Percentiles rank a stretch among this genome's conserved stretches.
These are phyloP conservation scores for Phlegmacium glaucopus DNA, from an alignment of 768 basidiomycete species.

Conservation along the genomic window DNA sequence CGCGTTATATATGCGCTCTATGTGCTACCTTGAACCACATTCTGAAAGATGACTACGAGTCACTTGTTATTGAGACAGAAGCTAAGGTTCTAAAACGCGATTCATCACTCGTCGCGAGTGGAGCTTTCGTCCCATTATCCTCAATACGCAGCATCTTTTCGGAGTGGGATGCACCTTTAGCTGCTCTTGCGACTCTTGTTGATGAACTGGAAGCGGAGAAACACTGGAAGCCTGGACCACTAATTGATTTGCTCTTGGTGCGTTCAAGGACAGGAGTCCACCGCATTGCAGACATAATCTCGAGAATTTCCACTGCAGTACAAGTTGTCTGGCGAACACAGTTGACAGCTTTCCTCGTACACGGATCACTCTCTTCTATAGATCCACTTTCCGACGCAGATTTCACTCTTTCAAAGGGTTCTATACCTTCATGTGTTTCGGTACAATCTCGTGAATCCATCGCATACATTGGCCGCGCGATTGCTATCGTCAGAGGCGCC, in stretches of 20 bases:
- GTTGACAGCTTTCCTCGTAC: conserved; percentile 74
- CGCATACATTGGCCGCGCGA: conserved; percentile 81
- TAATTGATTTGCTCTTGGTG: conserved; percentile 75
- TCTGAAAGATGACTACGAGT: conserved; percentile 77
- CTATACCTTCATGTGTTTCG: conserved; percentile 76
- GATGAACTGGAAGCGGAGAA: conserved; percentile 54
- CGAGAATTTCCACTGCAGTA: conserved; percentile 68
- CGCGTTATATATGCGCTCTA: conserved; percentile 78
- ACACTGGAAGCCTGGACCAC: conserved; percentile 68
- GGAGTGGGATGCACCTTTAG: conserved; percentile 85
- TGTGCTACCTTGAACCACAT: conserved; percentile 71
- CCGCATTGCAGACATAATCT: conserved; percentile 68
- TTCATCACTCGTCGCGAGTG: conserved; percentile 69
- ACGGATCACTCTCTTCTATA: conserved; percentile 64
- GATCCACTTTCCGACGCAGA: conserved; percentile 67
- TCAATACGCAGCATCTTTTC: conserved; percentile 80
- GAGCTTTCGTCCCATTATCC: conserved; percentile 84
- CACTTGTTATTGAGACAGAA: conserved; percentile 76
- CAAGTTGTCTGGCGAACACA: conserved; percentile 83
- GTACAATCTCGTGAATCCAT: conserved; percentile 75
- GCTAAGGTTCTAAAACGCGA: conserved; percentile 75
- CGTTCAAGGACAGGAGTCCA: conserved; percentile 79
- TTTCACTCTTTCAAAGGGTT: conserved; percentile 57
- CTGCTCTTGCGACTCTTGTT: conserved; percentile 63
- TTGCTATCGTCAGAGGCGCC: conserved; percentile 77